These are phyloP conservation scores for Iberis amara DNA, from an alignment of 441 rosid species.

Conservation along the genomic window DNA sequence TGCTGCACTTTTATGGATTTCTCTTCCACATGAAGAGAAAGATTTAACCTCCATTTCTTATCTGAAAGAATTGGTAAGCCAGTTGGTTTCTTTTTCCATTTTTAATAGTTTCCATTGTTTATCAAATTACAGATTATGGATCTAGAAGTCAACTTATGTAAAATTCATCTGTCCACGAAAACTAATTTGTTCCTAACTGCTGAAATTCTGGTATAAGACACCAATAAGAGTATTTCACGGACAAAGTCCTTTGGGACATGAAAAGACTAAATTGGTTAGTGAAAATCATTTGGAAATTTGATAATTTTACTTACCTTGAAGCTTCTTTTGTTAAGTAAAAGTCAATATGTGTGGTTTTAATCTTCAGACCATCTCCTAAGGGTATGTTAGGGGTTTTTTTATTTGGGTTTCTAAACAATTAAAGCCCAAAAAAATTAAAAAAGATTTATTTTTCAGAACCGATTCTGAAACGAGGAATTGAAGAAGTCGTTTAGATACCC, in stretches of 20 bases:
- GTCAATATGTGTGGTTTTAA: slow-evolving; percentile 4
- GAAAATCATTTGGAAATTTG: slow-evolving; percentile 2
- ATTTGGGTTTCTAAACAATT: too few relatives aligned
- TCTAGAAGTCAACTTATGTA: not conserved
- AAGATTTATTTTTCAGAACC: too few relatives aligned
- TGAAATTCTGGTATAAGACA: slow-evolving; percentile 79
- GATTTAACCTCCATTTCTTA: slow-evolving; percentile 53
- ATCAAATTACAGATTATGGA: too few relatives aligned
- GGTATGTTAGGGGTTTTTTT: too few relatives aligned
- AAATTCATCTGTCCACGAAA: not conserved
- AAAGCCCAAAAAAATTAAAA: too few relatives aligned
- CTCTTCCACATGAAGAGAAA: slow-evolving; percentile 73
- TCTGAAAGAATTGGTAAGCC: slow-evolving; percentile 59
- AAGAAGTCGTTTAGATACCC: too few relatives aligned
- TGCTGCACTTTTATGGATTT: slow-evolving; percentile 87
- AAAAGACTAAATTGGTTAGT: slow-evolving; percentile 70
- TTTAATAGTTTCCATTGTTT: too few relatives aligned
- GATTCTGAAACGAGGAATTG: too few relatives aligned
- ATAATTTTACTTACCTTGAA: slow-evolving; percentile 3
- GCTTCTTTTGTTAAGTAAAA: slow-evolving; percentile 15
- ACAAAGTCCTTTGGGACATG: slow-evolving; percentile 85
- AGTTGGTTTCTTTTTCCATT: slow-evolving; percentile 15
- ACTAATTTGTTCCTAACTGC: slow-evolving; percentile 15
- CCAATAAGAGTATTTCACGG: slow-evolving; percentile 96
- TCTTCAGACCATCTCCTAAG: too few relatives aligned